phyloP scores from a whole-genome alignment of 164 flowering plant genomes.

The Stephania yunnanensis region DNA sequence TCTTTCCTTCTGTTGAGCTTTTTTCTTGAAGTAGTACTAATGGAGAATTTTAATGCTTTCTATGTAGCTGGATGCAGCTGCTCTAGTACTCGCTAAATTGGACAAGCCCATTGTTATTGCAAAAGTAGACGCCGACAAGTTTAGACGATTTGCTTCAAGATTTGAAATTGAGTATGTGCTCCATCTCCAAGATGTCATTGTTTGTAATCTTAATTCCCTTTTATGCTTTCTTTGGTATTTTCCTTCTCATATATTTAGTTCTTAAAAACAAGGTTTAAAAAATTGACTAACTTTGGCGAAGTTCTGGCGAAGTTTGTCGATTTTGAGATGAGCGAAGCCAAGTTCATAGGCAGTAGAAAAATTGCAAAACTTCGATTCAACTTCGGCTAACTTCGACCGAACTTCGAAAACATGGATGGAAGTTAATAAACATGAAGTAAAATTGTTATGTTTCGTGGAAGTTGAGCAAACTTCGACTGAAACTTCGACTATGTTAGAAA shows the following conservation, averaged over 20 bases:
- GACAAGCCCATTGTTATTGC: conserved; percentile 76
- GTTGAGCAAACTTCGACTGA: too few species aligned
- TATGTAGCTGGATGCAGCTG: conserved; percentile 89
- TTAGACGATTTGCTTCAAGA: conserved; percentile 49
- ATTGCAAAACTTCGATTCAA: too few species aligned
- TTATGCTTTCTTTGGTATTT: not conserved
- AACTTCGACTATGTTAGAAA: too few species aligned
- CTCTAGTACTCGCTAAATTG: conserved; percentile 63
- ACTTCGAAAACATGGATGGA: too few species aligned
- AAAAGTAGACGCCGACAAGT: conserved; percentile 91
- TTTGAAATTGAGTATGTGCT: conserved; percentile 75
- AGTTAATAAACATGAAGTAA: too few species aligned
- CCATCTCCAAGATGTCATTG: not conserved
- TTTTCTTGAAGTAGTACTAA: not conserved
- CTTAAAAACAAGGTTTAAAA: not conserved
- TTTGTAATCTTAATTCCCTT: not conserved
- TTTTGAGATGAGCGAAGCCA: too few species aligned
- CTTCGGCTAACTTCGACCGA: too few species aligned
- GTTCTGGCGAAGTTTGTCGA: too few species aligned
- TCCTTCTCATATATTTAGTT: not conserved
- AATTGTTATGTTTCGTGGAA: too few species aligned
- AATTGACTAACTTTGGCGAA: too few species aligned
- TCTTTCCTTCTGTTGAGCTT: not conserved
- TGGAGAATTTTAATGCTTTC: conserved; percentile 9
- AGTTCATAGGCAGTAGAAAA: too few species aligned